Evolutionary conservation across 495 filamentous ascomycete species (phyloP), one percentile per base, ranked within the genome.

Genomic region (Hypoxylon rickii): DNA sequence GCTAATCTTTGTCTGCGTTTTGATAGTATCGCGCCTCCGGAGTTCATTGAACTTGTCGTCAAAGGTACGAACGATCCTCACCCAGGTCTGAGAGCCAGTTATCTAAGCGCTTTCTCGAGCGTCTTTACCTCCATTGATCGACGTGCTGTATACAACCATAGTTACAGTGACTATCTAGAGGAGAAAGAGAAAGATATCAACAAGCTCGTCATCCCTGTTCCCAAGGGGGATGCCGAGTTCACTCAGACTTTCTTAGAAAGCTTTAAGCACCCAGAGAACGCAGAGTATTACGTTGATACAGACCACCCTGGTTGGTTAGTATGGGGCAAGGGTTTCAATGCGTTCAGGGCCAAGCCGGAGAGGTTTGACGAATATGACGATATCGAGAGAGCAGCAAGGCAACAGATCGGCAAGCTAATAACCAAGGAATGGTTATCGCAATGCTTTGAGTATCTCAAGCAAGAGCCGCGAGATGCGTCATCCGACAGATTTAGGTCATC

Each of bases 221-320:
- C 83, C 33, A 78, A 79, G 1, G 80, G 88, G 44, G 87, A 96
- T 63, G 82, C 88, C 16, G 72, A 79, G 11, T 93, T 89, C 80
- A 97, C 94, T 0, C 63, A 87, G 49, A 76, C 87, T 16, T 95
- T 88, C 61, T 75, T 99, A 2, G 73, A 82, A 0, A 82, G 81
- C 63, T 98, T 98, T 71, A 85, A 87, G 10, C 78, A 87, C 24
- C 85, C 87, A 19, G 88, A 92, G 48, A 65, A 67, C 1, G 83
- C 89, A 4, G 82, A 96, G 47, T 95, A 92, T 68, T 96, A 89
- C 58, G 83, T 97, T 48, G 94, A 99, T 65, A 82, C 83, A 46
- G 93, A 96, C 65, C 88, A 96, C 70, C 90, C 92, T 7, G 94
- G 94, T 18, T 99, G 94, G 94, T 81, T 99, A n/a, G 90, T 94